Evolutionary conservation across 2,329 filamentous ascomycete genomes (phyloP), one percentile per base, ranked within the genome.

Genomic region (Microdochium bolleyi): DNA sequence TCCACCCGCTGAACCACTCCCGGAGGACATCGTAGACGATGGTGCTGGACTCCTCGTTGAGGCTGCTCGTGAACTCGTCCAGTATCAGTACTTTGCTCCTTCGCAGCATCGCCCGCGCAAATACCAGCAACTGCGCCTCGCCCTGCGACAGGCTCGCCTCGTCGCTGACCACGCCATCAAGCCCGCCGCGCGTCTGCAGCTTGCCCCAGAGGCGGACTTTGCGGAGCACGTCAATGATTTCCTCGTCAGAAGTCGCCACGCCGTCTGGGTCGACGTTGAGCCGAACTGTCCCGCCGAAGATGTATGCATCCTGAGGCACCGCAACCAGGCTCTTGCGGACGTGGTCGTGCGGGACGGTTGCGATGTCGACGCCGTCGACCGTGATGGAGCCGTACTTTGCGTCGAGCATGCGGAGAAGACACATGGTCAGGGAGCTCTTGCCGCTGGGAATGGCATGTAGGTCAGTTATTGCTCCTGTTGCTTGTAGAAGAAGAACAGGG

Each of bases 121-220:
- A 70, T 0, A 82, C 83, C 2, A 87, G 80, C 0, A 87, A 71
- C 60, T 87, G 84, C 49, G 83, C 68, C 61, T 87, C 83, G 1
- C 83, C 84, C 60, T 87, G 83, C 9, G 68, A 62, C 3, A 86
- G 67, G 49, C 51, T 49, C 7, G 53, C 49, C n/a, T 37, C 41
- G 41, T 53, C 49, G 2, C 62, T 34, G 0, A 56, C 50, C 2
- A 53, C 55, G 11, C 59, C 55, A 1, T 55, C 48, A 49, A 56
- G 0, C 83, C 78, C 1, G 71, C 64, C 0, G 66, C 64, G 59
- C 82, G 85, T 32, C 37, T 55, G n/a, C 30, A 58, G 25, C 14
- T 52, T 34, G 4, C 19, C 49, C 56, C 53, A 55, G 5, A 58
- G 56, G 3, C 51, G 52, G n/a, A 57, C 53, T 8, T 50, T 55